phyloP scores from a whole-genome alignment of 2,329 filamentous ascomycete species.

The Pyricularia sp. region DNA sequence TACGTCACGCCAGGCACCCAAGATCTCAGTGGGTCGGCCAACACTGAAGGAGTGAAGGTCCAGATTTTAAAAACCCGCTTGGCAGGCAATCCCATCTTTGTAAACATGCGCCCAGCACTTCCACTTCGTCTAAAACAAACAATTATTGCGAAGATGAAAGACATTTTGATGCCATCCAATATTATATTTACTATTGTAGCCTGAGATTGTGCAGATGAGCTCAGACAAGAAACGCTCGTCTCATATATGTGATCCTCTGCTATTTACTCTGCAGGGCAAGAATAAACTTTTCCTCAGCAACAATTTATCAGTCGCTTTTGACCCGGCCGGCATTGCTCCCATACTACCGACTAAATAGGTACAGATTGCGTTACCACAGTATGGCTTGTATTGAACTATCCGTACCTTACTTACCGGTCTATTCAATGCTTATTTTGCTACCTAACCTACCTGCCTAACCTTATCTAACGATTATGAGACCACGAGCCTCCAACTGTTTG shows the following conservation, averaged over 20 bases:
- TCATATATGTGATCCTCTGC: not conserved
- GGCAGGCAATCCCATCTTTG: not conserved
- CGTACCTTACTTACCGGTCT: too few species aligned
- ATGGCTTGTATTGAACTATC: too few species aligned
- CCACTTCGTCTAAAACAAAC: not conserved
- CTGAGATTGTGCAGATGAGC: not conserved
- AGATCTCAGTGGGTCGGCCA: not conserved
- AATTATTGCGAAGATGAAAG: not conserved
- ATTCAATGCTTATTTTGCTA: too few species aligned
- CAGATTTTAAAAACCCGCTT: not conserved
- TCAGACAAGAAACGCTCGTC: not conserved
- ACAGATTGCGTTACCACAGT: too few species aligned
- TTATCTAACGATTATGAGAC: too few species aligned
- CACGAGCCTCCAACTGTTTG: too few species aligned
- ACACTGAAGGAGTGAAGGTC: not conserved
- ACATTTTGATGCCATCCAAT: not conserved
- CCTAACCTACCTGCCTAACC: too few species aligned
- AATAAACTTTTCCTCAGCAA: too few species aligned
- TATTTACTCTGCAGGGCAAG: not conserved
- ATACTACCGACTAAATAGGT: too few species aligned
- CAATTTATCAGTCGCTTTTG: too few species aligned
- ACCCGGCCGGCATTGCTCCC: too few species aligned
- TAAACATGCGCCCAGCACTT: not conserved
- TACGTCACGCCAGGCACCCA: not conserved
- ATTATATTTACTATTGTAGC: not conserved